phyloP scores from a whole-genome alignment of 352 stramenopile species.

The Peronospora belbahrii region DNA sequence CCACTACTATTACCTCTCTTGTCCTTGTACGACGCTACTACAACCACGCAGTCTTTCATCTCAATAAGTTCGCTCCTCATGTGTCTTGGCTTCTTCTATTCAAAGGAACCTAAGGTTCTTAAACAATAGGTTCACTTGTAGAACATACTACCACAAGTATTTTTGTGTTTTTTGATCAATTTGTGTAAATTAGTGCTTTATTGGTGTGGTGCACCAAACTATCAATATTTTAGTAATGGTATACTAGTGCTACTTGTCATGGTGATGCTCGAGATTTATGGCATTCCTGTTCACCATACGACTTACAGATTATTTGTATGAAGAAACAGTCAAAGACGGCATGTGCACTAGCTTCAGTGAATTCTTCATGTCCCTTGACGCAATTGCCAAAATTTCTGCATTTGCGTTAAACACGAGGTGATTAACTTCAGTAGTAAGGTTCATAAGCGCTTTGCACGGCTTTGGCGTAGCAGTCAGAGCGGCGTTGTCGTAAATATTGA shows the following conservation, averaged over 20 bases:
- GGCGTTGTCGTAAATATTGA: conserved; percentile 93
- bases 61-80: no score
- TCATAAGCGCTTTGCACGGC: conserved; percentile 94
- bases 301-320: conserved; percentile 97
- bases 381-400: conserved; percentile 92
- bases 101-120: no score
- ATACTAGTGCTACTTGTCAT: no score
- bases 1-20: neutral
- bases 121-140: no score
- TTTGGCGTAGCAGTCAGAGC: conserved; percentile 38
- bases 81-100: no score
- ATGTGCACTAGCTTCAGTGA: conserved; percentile 94
- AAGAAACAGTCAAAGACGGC: conserved; percentile 91
- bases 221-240: no score
- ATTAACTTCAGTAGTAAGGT: conserved; percentile 90
- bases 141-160: no score
- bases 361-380: conserved; percentile 87
- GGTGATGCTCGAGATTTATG: conserved; percentile 81
- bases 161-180: no score
- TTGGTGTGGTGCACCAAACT: conserved; percentile 1
- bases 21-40: no score
- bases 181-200: conserved; percentile 3
- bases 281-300: conserved; percentile 90
- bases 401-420: conserved; percentile 89
- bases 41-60: no score